A percentile compares a stretch with the other conserved stretches of the same genome.
Evolutionary conservation across 192 early-diverging fungal species (phyloP).

Genomic region (Pilaira anomala): DNA sequence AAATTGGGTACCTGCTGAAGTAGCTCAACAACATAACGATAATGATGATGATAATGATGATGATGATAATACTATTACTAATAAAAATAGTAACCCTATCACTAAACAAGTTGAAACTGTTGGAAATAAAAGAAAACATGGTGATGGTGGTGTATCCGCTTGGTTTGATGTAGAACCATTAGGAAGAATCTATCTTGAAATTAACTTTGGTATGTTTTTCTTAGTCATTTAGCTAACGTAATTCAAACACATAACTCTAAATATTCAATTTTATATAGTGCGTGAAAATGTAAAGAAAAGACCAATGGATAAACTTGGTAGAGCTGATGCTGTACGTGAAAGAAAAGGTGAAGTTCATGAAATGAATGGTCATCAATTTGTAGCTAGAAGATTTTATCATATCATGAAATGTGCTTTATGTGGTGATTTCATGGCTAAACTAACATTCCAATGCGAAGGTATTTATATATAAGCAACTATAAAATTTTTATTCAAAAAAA

Average conservation of each 20-base stretch:
- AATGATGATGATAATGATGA: background rate
- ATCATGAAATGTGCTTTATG: constrained; percentile 98
- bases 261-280: constrained; percentile 9
- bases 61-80: background rate
- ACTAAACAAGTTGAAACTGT: background rate
- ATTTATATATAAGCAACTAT: constrained; percentile 6
- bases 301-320: constrained; percentile 59
- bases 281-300: constrained; percentile 38
- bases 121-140: too few relatives aligned
- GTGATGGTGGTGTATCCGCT: constrained; percentile 53
- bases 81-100: background rate
- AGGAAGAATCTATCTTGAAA: constrained; percentile 80
- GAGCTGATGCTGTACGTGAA: constrained; percentile 73
- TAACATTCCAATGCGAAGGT: constrained; percentile 91
- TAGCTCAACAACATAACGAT: constrained; percentile 20
- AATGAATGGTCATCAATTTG: constrained; percentile 92
- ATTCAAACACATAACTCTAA: background rate
- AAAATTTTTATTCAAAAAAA: background rate
- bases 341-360: constrained; percentile 79
- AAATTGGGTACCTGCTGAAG: constrained; percentile 47
- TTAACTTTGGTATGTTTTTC: constrained; percentile 71
- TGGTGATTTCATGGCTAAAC: constrained; percentile 85
- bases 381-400: constrained; percentile 82
- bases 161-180: constrained; percentile 92
- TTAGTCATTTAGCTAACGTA: background rate